Evolutionary conservation across 208 protist species (phyloP).

Genomic region (Balamuthia mandrillaris): DNA sequence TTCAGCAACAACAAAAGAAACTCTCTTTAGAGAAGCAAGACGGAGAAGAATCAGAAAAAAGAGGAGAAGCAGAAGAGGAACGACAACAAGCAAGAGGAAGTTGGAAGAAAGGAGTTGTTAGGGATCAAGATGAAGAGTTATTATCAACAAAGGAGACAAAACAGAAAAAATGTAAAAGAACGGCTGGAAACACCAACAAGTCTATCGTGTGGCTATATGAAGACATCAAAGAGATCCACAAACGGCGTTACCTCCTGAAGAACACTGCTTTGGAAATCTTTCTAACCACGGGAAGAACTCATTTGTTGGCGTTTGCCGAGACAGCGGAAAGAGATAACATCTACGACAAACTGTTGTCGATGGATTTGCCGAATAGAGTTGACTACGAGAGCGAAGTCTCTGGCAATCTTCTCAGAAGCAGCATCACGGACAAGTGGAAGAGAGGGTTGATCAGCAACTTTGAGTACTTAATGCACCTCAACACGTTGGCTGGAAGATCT

Average conservation of each 20-base stretch:
- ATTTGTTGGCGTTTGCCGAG: conserved; percentile 55
- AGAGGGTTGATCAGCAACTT: conserved; percentile 70
- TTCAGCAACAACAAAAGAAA: too few relatives aligned
- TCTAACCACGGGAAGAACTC: conserved; percentile 56
- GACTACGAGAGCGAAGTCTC: conserved; percentile 55
- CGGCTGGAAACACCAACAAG: too few relatives aligned
- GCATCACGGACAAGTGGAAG: conserved; percentile 69
- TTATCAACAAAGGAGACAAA: conserved; percentile 54
- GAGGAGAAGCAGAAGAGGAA: too few relatives aligned
- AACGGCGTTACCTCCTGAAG: conserved; percentile 57
- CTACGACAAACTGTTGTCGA: conserved; percentile 45
- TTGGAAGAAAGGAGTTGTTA: background rate
- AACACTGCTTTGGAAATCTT: conserved; percentile 64
- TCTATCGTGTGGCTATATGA: conserved; percentile 7
- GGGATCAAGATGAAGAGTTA: conserved; percentile 35
- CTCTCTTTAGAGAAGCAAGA: too few relatives aligned
- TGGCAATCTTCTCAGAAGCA: background rate
- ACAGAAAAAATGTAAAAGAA: conserved; percentile 79
- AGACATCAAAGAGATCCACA: conserved; percentile 44
- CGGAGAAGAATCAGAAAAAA: too few relatives aligned
- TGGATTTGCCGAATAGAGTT: conserved; percentile 60
- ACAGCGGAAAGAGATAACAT: conserved; percentile 44
- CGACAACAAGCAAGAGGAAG: too few relatives aligned
- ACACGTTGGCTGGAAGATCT: conserved; percentile 90
- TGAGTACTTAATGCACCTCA: conserved; percentile 84